Conservation (phyloP, 306 rosid species). For the Fragaria ananassa region DNA sequence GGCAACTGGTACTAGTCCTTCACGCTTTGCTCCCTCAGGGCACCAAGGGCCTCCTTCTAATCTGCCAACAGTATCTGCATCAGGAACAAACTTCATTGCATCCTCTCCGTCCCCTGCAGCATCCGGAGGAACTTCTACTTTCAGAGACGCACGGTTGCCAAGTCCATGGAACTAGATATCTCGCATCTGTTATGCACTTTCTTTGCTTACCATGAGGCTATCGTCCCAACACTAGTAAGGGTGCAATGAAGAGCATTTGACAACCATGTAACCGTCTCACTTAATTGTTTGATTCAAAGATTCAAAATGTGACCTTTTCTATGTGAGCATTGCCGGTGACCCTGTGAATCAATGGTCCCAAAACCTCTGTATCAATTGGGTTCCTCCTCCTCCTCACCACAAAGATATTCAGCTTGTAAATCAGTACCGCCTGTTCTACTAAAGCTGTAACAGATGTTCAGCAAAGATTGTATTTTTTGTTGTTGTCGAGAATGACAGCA, state of each 20-base stretch:
- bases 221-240: not conserved
- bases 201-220: constrained; percentile 10
- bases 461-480: not conserved
- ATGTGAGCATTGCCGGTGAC: not conserved
- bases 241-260: constrained; percentile 8
- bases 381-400: not conserved
- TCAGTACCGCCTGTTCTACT: not conserved
- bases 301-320: not conserved
- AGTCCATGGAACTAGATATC: constrained; percentile 83
- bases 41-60: constrained; percentile 59
- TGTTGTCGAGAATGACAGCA: not conserved
- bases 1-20: constrained; percentile 64
- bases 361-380: not conserved
- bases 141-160: constrained; percentile 77
- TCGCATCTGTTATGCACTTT: not conserved
- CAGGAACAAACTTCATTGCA: constrained; percentile 73
- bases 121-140: constrained; percentile 81
- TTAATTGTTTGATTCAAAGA: not conserved
- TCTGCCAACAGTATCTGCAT: constrained; percentile 58
- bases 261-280: not conserved
- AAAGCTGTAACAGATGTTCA: not conserved
- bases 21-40: constrained; percentile 62
- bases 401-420: not conserved
- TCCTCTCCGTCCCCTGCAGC: constrained; percentile 95
- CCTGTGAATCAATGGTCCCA: not conserved